Evolutionary conservation across 768 basidiomycete genomes (phyloP).

Genomic region (Boletus rubroflammeus): DNA sequence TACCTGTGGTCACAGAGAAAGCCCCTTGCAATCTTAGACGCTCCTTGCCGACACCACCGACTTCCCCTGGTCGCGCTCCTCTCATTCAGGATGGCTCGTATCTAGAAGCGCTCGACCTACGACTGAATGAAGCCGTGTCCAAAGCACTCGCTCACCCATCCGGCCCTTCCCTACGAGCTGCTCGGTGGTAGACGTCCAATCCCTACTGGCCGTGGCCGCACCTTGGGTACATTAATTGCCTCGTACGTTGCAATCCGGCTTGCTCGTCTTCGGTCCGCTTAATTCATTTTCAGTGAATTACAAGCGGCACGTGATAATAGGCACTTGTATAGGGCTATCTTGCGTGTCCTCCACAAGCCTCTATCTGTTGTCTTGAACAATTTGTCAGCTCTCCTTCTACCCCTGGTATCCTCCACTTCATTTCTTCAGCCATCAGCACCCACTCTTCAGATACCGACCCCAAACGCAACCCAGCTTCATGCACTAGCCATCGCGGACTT

Average conservation of each 20-base stretch:
- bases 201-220: slow-evolving; percentile 67
- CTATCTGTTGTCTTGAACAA: slow-evolving; percentile 71
- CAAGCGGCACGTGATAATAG: slow-evolving; percentile 58
- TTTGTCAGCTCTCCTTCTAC: slow-evolving; percentile 63
- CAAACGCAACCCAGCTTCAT: slow-evolving; percentile 67
- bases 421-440: slow-evolving; percentile 54
- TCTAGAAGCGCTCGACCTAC: slow-evolving; percentile 70
- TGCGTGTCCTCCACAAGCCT: slow-evolving; percentile 72
- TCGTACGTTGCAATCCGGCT: slow-evolving; percentile 46
- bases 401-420: slow-evolving; percentile 59
- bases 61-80: slow-evolving; percentile 36
- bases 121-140: slow-evolving; percentile 78
- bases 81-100: slow-evolving; percentile 78
- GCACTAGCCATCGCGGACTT: slow-evolving; percentile 66
- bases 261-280: slow-evolving; percentile 11
- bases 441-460: slow-evolving; percentile 46
- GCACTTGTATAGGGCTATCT: slow-evolving; percentile 63
- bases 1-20: slow-evolving; percentile 40
- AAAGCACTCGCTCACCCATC: slow-evolving; percentile 67
- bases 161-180: slow-evolving; percentile 51
- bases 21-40: slow-evolving; percentile 57
- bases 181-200: slow-evolving; percentile 68
- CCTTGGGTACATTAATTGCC: slow-evolving; percentile 64
- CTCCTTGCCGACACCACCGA: slow-evolving; percentile 38
- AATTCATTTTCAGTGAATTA: slow-evolving; percentile 52